phyloP scores from a whole-genome alignment of 495 filamentous ascomycete genomes.

The Talaromyces liani region DNA sequence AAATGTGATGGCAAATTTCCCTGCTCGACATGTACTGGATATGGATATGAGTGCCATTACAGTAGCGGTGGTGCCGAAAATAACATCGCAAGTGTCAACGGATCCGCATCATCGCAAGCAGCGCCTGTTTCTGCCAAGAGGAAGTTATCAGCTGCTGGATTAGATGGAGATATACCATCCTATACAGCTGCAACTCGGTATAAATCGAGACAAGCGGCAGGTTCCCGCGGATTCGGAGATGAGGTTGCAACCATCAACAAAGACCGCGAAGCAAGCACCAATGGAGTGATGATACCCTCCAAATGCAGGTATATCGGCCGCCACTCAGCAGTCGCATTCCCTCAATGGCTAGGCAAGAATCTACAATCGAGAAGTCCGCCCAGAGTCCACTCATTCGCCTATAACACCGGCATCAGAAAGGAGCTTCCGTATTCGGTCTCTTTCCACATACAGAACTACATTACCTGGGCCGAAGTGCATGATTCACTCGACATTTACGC shows the following conservation, averaged over 20 bases:
- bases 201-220: neutral
- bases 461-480: slow-evolving; percentile 20
- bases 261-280: neutral
- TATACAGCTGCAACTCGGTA: neutral
- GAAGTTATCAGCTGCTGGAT: neutral
- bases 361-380: slow-evolving; percentile 32
- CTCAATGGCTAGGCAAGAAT: slow-evolving; percentile 29
- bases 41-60: slow-evolving; percentile 35
- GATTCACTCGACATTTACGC: slow-evolving; percentile 25
- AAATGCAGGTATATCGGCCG: slow-evolving; percentile 26
- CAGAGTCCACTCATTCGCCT: slow-evolving; percentile 38
- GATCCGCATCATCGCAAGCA: neutral
- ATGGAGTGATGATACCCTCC: slow-evolving; percentile 16
- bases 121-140: neutral
- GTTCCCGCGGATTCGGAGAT: neutral
- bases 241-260: neutral
- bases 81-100: neutral
- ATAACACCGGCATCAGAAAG: slow-evolving; percentile 30
- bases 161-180: neutral
- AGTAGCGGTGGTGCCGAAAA: slow-evolving; percentile 3
- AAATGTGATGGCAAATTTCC: slow-evolving; percentile 35
- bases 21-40: slow-evolving; percentile 32
- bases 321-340: slow-evolving; percentile 37
- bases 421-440: slow-evolving; percentile 15
- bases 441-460: slow-evolving; percentile 13